phyloP scores from a whole-genome alignment of 2,329 filamentous ascomycete genomes.

The Podosphaera xanthii region DNA sequence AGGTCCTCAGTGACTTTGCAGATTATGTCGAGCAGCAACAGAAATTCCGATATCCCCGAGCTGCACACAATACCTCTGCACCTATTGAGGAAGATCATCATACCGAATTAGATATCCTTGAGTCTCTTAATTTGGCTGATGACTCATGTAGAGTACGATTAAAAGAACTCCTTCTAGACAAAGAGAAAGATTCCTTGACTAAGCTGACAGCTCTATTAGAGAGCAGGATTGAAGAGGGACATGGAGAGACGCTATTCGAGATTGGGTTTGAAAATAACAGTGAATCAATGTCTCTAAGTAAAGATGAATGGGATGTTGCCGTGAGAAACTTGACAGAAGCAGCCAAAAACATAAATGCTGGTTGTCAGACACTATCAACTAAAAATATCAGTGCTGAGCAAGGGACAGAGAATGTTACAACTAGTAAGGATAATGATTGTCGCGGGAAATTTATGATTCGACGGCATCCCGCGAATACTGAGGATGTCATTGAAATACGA shows the following conservation, averaged over 20 bases:
- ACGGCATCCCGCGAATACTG: slow-evolving; percentile 45
- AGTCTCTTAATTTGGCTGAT: slow-evolving; percentile 54
- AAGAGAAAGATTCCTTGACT: slow-evolving; percentile 34
- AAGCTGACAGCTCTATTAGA: slow-evolving; percentile 43
- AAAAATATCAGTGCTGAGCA: slow-evolving; percentile 66
- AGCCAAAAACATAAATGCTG: slow-evolving; percentile 41
- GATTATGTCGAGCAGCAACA: slow-evolving; percentile 96
- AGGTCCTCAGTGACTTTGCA: slow-evolving; percentile 83
- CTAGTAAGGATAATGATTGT: slow-evolving; percentile 46
- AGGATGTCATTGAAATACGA: slow-evolving; percentile 82
- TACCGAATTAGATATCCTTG: slow-evolving; percentile 70
- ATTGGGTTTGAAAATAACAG: slow-evolving; percentile 78
- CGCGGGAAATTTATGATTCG: slow-evolving; percentile 76
- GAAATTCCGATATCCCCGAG: slow-evolving; percentile 37
- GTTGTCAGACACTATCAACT: slow-evolving; percentile 69
- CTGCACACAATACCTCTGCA: slow-evolving; percentile 3
- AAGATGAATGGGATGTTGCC: slow-evolving; percentile 53
- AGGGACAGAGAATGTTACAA: slow-evolving; percentile 26
- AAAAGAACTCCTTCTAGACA: slow-evolving; percentile 51
- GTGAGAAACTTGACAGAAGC: slow-evolving; percentile 41
- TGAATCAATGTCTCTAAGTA: slow-evolving; percentile 56
- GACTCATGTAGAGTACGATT: slow-evolving; percentile 42
- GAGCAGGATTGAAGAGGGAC: slow-evolving; percentile 53
- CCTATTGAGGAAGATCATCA: slow-evolving; percentile 34
- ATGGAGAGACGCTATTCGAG: slow-evolving; percentile 79